A percentile compares a stretch with the other conserved stretches of the same genome.
phyloP scores from a whole-genome alignment of 116 monocot genomes.

The Trichopus zeylanicus region DNA sequence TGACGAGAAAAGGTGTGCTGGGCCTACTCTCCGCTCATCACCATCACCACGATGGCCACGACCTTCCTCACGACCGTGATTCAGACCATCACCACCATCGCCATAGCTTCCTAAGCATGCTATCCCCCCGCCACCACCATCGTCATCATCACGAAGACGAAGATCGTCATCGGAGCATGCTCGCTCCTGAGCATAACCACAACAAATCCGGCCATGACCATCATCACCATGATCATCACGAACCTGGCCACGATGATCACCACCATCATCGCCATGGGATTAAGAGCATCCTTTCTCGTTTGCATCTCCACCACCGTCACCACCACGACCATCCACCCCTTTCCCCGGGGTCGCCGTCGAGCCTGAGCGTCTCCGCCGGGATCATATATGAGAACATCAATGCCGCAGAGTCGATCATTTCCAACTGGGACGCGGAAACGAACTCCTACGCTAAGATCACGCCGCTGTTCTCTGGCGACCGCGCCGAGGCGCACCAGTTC shows the following conservation, averaged over 20 bases:
- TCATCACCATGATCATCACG: not conserved
- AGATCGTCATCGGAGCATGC: too few relatives aligned
- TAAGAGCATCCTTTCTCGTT: not conserved
- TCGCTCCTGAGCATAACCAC: not conserved
- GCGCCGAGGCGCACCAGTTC: slow-evolving; percentile 12
- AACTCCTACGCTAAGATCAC: not conserved
- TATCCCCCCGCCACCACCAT: not conserved
- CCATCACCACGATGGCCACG: not conserved
- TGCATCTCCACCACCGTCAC: not conserved
- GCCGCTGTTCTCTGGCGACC: slow-evolving; percentile 17
- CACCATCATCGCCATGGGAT: not conserved
- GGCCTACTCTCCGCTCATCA: not conserved
- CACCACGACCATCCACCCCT: not conserved
- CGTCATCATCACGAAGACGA: too few relatives aligned
- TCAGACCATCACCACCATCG: not conserved
- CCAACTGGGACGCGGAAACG: slow-evolving; percentile 13
- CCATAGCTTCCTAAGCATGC: not conserved
- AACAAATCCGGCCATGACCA: not conserved
- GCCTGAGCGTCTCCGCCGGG: not conserved
- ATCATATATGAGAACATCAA: slow-evolving; percentile 22
- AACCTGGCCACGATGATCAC: not conserved
- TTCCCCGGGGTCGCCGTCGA: not conserved
- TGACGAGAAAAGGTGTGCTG: not conserved
- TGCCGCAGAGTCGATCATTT: slow-evolving; percentile 3
- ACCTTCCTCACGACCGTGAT: too few relatives aligned